Conservation (phyloP, 257 asterid genomes). For the Vinca minor region DNA sequence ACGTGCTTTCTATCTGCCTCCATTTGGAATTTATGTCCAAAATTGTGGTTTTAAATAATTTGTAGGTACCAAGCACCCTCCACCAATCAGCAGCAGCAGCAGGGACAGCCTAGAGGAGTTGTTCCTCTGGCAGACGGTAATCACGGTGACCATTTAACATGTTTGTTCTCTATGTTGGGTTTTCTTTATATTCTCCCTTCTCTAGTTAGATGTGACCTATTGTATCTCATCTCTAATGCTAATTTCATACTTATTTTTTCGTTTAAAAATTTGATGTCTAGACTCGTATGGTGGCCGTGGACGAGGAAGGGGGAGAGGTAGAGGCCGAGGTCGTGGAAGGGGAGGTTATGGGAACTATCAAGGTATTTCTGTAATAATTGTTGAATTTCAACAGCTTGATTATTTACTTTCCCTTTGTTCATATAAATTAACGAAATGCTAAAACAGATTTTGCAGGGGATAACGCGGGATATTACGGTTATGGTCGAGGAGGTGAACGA, state of each 20-base stretch:
- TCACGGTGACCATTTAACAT: constrained; percentile 25
- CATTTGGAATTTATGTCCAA: constrained; percentile 4
- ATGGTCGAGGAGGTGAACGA: too few relatives aligned
- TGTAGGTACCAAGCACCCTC: constrained; percentile 43
- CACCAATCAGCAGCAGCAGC: constrained; percentile 18
- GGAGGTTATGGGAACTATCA: constrained; percentile 35
- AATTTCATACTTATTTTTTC: background rate
- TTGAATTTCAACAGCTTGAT: background rate
- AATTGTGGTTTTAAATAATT: constrained; percentile 7
- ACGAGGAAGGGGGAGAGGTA: constrained; percentile 27
- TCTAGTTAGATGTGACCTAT: too few relatives aligned
- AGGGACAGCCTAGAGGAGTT: constrained; percentile 22
- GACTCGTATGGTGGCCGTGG: constrained; percentile 30
- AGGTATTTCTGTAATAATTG: constrained; percentile 26
- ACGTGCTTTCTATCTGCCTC: background rate
- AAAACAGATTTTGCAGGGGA: constrained; percentile 7
- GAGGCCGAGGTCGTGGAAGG: constrained; percentile 34
- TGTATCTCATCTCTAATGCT: background rate
- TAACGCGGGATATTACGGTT: constrained; percentile 22
- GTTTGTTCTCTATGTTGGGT: background rate
- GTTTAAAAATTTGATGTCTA: constrained; percentile 1
- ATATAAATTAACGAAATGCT: background rate
- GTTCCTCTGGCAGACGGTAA: constrained; percentile 13
- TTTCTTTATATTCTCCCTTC: background rate
- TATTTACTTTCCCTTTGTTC: background rate